Conservation (phyloP, 306 rosid species). For the Acacia acuminata region DNA sequence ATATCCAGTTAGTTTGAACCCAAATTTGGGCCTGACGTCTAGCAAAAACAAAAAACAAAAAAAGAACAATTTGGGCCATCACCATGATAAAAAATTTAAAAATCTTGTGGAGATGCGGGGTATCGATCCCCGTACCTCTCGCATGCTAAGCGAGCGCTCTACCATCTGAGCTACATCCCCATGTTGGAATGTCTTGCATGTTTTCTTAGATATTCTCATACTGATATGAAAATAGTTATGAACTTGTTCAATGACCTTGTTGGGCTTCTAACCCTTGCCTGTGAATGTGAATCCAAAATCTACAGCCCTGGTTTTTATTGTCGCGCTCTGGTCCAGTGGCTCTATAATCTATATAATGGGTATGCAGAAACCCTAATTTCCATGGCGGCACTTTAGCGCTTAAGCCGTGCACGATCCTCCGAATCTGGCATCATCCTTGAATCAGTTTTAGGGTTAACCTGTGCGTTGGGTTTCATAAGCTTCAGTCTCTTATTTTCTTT, state of each 20-base stretch:
- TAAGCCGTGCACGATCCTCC: not conserved
- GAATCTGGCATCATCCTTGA: not conserved
- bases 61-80: too few relatives aligned
- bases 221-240: too few relatives aligned
- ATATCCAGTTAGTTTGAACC: not conserved
- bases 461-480: not conserved
- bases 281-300: not conserved
- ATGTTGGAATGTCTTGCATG: not conserved
- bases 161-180: slow-evolving; percentile 87
- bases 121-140: slow-evolving; percentile 75
- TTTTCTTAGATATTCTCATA: too few relatives aligned
- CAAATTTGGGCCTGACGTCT: not conserved
- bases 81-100: not conserved
- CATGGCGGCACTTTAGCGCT: not conserved
- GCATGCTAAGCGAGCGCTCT: slow-evolving; percentile 84
- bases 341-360: not conserved
- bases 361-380: not conserved
- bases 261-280: not conserved
- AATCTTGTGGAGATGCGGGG: slow-evolving; percentile 44
- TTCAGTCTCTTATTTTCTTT: not conserved
- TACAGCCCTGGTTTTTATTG: not conserved
- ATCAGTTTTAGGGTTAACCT: too few relatives aligned
- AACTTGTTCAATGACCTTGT: not conserved
- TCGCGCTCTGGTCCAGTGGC: not conserved
- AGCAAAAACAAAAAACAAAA: too few relatives aligned